Percentiles rank a stretch among this genome's conserved stretches.
phyloP scores from a whole-genome alignment of 306 rosid genomes.

The Rubus parviflorus region DNA sequence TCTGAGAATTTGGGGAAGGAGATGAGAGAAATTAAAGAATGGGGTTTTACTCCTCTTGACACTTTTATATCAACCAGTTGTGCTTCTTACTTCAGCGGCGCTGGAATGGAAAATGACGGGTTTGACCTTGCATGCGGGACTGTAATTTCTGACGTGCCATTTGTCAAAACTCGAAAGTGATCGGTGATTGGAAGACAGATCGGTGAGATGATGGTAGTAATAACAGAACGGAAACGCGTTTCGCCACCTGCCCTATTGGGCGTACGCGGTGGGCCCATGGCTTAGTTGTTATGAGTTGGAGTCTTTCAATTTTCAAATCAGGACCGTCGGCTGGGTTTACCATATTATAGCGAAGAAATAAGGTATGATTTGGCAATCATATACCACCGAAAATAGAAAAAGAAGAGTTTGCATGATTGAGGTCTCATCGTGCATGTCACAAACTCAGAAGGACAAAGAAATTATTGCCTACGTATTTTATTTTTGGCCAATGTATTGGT shows the following conservation, averaged over 20 bases:
- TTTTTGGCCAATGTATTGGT: not conserved
- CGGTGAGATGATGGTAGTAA: not conserved
- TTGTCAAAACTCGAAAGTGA: not conserved
- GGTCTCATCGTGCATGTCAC: not conserved
- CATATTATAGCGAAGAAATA: not conserved
- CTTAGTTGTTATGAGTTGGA: not conserved
- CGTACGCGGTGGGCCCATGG: not conserved
- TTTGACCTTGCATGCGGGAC: not conserved
- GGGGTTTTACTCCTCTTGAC: not conserved
- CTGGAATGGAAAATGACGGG: not conserved
- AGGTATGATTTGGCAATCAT: not conserved
- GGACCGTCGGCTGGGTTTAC: not conserved
- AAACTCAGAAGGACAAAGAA: not conserved
- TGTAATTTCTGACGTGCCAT: not conserved
- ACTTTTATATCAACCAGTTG: not conserved
- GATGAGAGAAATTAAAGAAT: not conserved
- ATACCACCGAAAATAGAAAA: not conserved
- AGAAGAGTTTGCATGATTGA: not conserved
- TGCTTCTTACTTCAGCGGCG: not conserved
- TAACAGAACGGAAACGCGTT: conserved; percentile 20
- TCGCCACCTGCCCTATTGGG: not conserved
- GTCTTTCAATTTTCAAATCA: not conserved
- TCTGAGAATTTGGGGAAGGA: not conserved
- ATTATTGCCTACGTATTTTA: not conserved
- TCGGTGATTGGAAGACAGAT: conserved; percentile 13